Base-by-base conservation (phyloP, 306 rosid species). In the Erythrophleum fordii region DNA sequence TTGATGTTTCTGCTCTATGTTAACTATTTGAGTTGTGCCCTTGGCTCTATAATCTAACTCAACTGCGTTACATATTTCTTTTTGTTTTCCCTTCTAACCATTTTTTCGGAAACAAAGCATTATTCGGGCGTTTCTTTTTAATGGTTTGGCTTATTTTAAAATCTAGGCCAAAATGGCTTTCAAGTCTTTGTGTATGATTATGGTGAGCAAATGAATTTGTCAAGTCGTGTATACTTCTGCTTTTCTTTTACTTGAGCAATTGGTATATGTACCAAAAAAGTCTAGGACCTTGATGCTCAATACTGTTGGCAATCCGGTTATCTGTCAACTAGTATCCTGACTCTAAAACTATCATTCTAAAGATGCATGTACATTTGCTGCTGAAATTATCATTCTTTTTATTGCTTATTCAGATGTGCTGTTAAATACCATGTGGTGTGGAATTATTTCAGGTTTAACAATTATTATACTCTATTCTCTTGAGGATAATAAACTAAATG, bases 121-220 rank as follows among this genome's bases (percentile, higher is more conserved):
- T 69, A 20, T 69, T 9, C 46, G 58, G 17, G 35, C 39, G 29
- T 48, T 78, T 66, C 14, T 60, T 56, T 76, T 23, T 44, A 42
- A 64, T 61, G 45, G 42, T 42, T 23, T 72, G 52, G 48, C 26
- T 45, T 25, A 48, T 51, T n/a, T 46, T 26, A 18, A 53, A 44
- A 31, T 23, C 37, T 26, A 44, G 53, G 64, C 3, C 16, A 20
- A 61, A 79, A 44, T 42, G 31, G 39, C 37, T 60, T 76, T 72
- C 46, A 22, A 45, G 70, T 69, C 42, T 20, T 25, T 22, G 45
- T 83, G 74, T 44, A 42, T 13, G 7, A 39, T 67, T 59, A 70
- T 69, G 37, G 69, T 45, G 1, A 69, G 69, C 73, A 80, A 66
- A 23, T 69, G 12, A 46, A 31, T 41, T 34, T 51, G 34, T 76